These are phyloP conservation scores for Clitoria ternatea DNA, from an alignment of 306 rosid species.

Conservation along the genomic window DNA sequence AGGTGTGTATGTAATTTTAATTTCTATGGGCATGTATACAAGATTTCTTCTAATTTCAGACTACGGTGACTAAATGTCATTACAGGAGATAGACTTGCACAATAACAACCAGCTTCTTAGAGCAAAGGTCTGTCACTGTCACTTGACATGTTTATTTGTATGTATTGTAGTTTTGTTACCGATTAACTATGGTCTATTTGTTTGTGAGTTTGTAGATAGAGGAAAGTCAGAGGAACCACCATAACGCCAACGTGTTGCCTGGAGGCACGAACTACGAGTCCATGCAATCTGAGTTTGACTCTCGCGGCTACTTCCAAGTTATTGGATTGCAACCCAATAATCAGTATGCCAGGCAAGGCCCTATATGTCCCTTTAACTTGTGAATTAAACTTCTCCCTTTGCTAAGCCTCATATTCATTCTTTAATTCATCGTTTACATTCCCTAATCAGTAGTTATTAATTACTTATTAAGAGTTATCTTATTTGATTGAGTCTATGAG, in stretches of 20 bases:
- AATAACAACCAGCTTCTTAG: conserved; percentile 76
- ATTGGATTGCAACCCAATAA: conserved; percentile 64
- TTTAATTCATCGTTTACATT: background rate
- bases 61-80: background rate
- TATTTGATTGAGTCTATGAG: too few species aligned
- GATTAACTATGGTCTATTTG: background rate
- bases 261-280: conserved; percentile 49
- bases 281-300: conserved; percentile 53
- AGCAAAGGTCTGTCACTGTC: conserved; percentile 51
- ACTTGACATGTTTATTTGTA: background rate
- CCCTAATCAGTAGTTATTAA: too few species aligned
- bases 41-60: background rate
- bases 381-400: conserved; percentile 37
- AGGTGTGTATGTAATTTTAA: too few species aligned
- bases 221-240: conserved; percentile 57
- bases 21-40: background rate
- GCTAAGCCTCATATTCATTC: background rate
- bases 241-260: conserved; percentile 35
- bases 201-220: conserved; percentile 44
- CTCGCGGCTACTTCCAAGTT: conserved; percentile 72
- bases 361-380: conserved; percentile 71
- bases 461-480: too few species aligned
- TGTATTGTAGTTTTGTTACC: background rate
- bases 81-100: conserved; percentile 83
- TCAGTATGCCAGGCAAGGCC: conserved; percentile 61